Percentiles rank a stretch among this genome's conserved stretches.
Conservation (phyloP, 805 yeast genomes). For the Ogataea siamensis region DNA sequence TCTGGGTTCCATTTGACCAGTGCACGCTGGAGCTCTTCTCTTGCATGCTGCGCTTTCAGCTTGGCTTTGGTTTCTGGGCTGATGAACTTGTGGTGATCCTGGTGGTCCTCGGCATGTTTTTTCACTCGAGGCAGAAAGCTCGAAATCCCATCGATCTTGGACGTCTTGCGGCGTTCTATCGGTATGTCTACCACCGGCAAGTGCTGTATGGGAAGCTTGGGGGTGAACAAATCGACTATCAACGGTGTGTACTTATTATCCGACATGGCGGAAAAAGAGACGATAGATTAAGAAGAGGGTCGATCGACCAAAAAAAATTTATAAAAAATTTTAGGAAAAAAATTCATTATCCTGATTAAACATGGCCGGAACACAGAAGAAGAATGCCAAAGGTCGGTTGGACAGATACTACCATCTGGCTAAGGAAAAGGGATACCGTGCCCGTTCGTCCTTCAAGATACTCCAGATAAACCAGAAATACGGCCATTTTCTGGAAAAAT, state of each 20-base stretch:
- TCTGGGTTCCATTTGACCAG: constrained; percentile 52
- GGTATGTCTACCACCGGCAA: constrained; percentile 50
- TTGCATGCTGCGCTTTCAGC: constrained; percentile 23
- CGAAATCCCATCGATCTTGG: constrained; percentile 46
- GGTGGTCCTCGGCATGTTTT: constrained; percentile 32
- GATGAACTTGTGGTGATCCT: constrained; percentile 17
- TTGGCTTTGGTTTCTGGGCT: constrained; percentile 28
- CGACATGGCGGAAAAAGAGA: constrained; percentile 14
- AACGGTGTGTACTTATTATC: constrained; percentile 26
- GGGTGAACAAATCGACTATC: constrained; percentile 52
- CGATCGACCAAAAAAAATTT: constrained; percentile 12
- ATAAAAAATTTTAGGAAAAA: constrained; percentile 4
- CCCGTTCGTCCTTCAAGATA: constrained; percentile 96
- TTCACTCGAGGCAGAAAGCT: constrained; percentile 27
- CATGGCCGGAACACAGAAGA: constrained; percentile 81
- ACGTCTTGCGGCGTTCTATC: constrained; percentile 46
- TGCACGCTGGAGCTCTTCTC: constrained; percentile 35
- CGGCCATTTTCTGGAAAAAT: constrained; percentile 91
- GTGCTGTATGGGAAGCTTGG: constrained; percentile 55
- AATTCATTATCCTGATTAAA: constrained; percentile 1
- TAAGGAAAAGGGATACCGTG: constrained; percentile 97
- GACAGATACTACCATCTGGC: constrained; percentile 96
- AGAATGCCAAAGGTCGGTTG: constrained; percentile 97
- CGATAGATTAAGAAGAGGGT: constrained; percentile 1
- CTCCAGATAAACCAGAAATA: constrained; percentile 94